Percentiles rank a stretch among this genome's conserved stretches.
These are phyloP conservation scores for Casaregolazyma suthepensis DNA, from an alignment of 1,139 yeast species.

Conservation along the genomic window DNA sequence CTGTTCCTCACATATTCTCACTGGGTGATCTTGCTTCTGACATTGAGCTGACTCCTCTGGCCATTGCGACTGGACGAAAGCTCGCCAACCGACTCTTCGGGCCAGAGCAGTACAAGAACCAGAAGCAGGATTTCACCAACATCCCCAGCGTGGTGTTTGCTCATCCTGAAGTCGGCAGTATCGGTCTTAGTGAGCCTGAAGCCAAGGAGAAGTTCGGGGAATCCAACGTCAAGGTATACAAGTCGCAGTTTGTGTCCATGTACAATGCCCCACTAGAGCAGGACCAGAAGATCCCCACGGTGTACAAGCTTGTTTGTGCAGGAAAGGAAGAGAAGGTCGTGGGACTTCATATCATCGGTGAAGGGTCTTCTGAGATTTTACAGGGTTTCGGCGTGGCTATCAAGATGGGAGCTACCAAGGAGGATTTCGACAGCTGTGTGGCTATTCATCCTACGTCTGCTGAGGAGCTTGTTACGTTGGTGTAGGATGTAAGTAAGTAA, in stretches of 20 bases:
- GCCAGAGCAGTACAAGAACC: conserved; percentile 54
- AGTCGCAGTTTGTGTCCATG: conserved; percentile 82
- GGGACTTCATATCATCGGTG: conserved; percentile 92
- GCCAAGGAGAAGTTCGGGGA: conserved; percentile 77
- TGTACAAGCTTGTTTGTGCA: conserved; percentile 71
- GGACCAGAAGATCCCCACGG: conserved; percentile 79
- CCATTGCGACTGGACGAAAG: conserved; percentile 96
- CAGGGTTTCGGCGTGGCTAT: conserved; percentile 98
- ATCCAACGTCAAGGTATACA: conserved; percentile 74
- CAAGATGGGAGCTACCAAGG: conserved; percentile 90
- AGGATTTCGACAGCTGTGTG: conserved; percentile 88
- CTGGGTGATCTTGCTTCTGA: conserved; percentile 82
- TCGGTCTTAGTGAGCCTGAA: conserved; percentile 74
- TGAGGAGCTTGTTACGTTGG: conserved; percentile 91
- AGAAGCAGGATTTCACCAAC: conserved; percentile 75
- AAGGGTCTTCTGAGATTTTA: conserved; percentile 79
- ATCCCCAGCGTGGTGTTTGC: conserved; percentile 91
- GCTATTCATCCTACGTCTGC: conserved; percentile 99
- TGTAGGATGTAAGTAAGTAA: conserved; percentile 38
- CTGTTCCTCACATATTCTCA: conserved; percentile 66
- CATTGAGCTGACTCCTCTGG: conserved; percentile 94
- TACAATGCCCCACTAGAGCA: conserved; percentile 69
- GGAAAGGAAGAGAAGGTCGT: conserved; percentile 89
- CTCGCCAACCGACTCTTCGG: conserved; percentile 89
- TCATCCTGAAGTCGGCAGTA: conserved; percentile 95